phyloP scores from a whole-genome alignment of 108 stramenopile species.

The Cyclostephanos invisitatus region DNA sequence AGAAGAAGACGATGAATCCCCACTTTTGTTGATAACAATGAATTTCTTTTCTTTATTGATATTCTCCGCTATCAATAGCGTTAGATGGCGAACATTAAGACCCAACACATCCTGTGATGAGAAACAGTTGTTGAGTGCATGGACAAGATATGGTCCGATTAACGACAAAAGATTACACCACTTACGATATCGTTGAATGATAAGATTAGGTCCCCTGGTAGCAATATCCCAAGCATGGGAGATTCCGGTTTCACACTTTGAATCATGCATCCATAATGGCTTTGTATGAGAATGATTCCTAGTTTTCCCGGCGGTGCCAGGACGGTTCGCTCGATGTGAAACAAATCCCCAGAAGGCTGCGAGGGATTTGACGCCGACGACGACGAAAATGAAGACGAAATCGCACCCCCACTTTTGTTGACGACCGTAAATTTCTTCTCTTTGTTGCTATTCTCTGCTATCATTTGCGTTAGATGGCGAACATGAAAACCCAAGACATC shows the following conservation, averaged over 20 bases:
- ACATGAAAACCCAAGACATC: too few species aligned
- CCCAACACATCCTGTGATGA: constrained; percentile 5
- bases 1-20: too few species aligned
- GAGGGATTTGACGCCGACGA: too few species aligned
- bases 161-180: background rate
- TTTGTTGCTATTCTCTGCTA: too few species aligned
- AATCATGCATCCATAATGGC: constrained; percentile 72
- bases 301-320: constrained; percentile 80
- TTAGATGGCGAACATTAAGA: background rate
- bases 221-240: constrained; percentile 64
- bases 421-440: too few species aligned
- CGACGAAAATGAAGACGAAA: too few species aligned
- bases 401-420: background rate
- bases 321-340: constrained; percentile 37
- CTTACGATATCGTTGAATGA: constrained; percentile 55
- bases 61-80: constrained; percentile 4
- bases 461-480: too few species aligned
- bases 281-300: constrained; percentile 69
- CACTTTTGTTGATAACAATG: background rate
- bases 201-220: constrained; percentile 73
- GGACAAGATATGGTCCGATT: background rate
- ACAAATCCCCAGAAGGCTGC: too few species aligned
- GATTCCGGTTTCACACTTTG: constrained; percentile 72
- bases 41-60: background rate
- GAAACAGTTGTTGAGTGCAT: background rate